Base-by-base conservation (phyloP, 495 filamentous ascomycete genomes). In the Niebla homalea region DNA sequence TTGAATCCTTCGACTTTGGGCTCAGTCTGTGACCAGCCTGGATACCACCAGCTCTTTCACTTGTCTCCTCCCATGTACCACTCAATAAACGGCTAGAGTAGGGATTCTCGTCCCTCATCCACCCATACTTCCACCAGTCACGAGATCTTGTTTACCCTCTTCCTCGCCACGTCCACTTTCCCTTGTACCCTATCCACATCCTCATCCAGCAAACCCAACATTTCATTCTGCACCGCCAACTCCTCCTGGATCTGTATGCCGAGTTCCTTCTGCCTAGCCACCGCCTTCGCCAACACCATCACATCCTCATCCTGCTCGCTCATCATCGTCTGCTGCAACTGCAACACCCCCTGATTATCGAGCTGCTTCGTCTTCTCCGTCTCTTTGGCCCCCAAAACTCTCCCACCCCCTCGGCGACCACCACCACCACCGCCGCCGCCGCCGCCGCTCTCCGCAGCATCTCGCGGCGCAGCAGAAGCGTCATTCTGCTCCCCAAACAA, bases 321-420 rank as follows among this genome's bases (percentile, higher is more conserved):
- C 79, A 97, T 93, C 62, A 83, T 76, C 63, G 90, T 79, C 52
- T 75, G 68, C 64, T 96, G 89, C 60, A 97, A 63, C 71, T 89
- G 81, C 61, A 96, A 53, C 37, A 99, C 84, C 0, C 89, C 92
- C 26, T 78, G 67, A 59, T 99, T 99, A 61, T 95, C 92, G 50
- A 92, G 67, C 67, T 94, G 89, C 36, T 90, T 69, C 41, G 92
- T 97, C 50, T 75, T 72, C 51, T 88, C 85, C 38, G 87, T 97
- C 65, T 99, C 92, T 41, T 83, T 81, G 0, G 93, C 93, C 29
- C 29, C 29, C 5, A 97, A 70, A 4, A 95, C 85, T 20, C 89
- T 64, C 5, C 87, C 78, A 5, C 76, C 57, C 42, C 64, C 54
- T 8, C 47, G 56, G 26, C 26, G 26, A 5, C 29, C 29, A 11